phyloP scores from a whole-genome alignment of 805 yeast genomes.

The Kluyveromyces aestuarii region DNA sequence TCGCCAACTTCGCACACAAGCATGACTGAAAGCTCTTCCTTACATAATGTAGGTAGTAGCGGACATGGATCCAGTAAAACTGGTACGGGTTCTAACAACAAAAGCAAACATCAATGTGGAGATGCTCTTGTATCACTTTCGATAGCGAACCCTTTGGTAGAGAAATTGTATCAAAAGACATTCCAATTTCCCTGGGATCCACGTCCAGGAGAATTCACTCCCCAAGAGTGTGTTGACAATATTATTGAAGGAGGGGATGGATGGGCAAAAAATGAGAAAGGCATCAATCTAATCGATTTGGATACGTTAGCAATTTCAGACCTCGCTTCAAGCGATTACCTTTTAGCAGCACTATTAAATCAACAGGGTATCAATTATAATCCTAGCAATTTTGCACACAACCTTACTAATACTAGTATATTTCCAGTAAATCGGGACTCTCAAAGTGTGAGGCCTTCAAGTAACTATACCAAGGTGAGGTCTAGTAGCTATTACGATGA shows the following conservation, averaged over 20 bases:
- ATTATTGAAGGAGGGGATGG: constrained; percentile 67
- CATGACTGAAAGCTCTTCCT: neutral
- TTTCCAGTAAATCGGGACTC: neutral
- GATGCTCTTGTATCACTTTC: constrained; percentile 10
- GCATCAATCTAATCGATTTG: constrained; percentile 25
- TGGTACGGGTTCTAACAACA: neutral
- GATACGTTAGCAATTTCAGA: constrained; percentile 24
- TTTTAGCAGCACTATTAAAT: constrained; percentile 2
- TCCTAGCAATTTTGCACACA: neutral
- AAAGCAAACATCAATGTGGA: neutral
- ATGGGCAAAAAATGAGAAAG: constrained; percentile 39
- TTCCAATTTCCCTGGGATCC: constrained; percentile 56
- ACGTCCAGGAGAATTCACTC: constrained; percentile 48
- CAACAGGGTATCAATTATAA: constrained; percentile 5
- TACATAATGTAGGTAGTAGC: neutral
- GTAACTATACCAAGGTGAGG: neutral
- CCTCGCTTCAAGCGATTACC: constrained; percentile 16
- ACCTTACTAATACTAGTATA: constrained; percentile 1
- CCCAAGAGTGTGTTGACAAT: constrained; percentile 66
- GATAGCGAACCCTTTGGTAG: constrained; percentile 40
- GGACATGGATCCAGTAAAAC: neutral
- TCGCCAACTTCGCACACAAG: neutral
- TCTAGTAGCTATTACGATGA: neutral
- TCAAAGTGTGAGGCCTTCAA: neutral
- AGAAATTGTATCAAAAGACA: constrained; percentile 42